Evolutionary conservation across 257 asterid species (phyloP).

Genomic region (Plantago ovata): DNA sequence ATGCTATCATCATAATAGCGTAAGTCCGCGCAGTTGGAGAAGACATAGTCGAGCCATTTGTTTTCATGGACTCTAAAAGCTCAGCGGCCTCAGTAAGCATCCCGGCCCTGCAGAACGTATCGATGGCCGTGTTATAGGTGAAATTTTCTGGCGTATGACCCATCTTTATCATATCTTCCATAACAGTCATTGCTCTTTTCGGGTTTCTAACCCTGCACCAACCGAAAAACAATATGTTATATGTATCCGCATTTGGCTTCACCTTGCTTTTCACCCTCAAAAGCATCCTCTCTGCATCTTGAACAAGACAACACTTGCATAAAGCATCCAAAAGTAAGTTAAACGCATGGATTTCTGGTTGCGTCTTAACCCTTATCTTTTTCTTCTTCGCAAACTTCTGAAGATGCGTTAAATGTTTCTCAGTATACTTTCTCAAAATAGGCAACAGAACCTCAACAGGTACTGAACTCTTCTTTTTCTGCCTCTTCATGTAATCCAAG

Average conservation of each 20-base stretch:
- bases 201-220: slow-evolving; percentile 94
- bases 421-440: slow-evolving; percentile 61
- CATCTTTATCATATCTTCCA: slow-evolving; percentile 69
- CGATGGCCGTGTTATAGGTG: slow-evolving; percentile 80
- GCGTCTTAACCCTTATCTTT: slow-evolving; percentile 83
- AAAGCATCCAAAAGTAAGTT: slow-evolving; percentile 77
- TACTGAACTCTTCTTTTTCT: slow-evolving; percentile 45
- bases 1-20: slow-evolving; percentile 68
- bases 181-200: slow-evolving; percentile 52
- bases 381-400: slow-evolving; percentile 84
- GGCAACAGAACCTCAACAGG: slow-evolving; percentile 59
- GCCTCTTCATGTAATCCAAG: slow-evolving; percentile 81
- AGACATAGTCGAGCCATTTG: slow-evolving; percentile 70
- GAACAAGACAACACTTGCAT: slow-evolving; percentile 85
- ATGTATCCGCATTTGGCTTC: slow-evolving; percentile 70
- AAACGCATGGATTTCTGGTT: slow-evolving; percentile 79
- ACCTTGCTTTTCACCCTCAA: slow-evolving; percentile 55
- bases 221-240: slow-evolving; percentile 78
- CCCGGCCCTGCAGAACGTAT: slow-evolving; percentile 83
- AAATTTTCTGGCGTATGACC: slow-evolving; percentile 77
- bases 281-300: slow-evolving; percentile 76
- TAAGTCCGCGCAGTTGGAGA: slow-evolving; percentile 91
- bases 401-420: slow-evolving; percentile 80
- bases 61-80: slow-evolving; percentile 74
- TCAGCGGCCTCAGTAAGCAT: slow-evolving; percentile 72